Base-by-base conservation (phyloP, 2,329 filamentous ascomycete species). In the Arthroderma sp. region DNA sequence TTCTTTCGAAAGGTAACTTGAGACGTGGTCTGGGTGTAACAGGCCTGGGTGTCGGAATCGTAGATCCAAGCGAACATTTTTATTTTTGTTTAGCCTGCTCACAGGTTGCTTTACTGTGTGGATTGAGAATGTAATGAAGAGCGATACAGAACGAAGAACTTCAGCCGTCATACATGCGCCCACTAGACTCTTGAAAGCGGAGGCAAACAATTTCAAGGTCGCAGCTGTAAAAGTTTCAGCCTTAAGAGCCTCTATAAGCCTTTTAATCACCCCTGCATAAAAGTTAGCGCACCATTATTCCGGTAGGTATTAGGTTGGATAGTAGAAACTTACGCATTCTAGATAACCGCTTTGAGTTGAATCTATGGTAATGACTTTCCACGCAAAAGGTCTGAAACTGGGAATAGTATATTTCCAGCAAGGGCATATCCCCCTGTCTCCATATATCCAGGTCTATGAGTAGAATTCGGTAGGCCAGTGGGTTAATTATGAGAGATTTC, bases 391-490 rank as follows among this genome's bases (percentile, higher is more conserved):
- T 86, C 60, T 86, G 78, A 66, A 97, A 97, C 68, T 98, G 93
- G 60, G 85, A 84, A 72, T 96, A 97, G 71, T 97, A 98, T 23
- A 96, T 77, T 64, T 87, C 85, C 66, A 96, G 89, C 0, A 91
- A 88, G 17, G 84, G 79, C 4, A 82, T 69, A 35, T 87, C 85
- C 21, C 87, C 87, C 70, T 83, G 85, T 62, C 91, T 82, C 93
- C 93, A 98, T 19, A 91, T 86, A 65, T 96, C 91, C 63, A 94
- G 82, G 70, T 98, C 93, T 56, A 97, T 88, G 28, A 98, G 78
- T 17, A 98, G 77, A 35, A 95, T 85, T 49, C 93, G 85, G 71
- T 97, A 98, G 2, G 91, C 93, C 61, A 98, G 79, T 0, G 93
- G 91, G 65, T 98, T 98, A 63, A 95, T 87, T 67, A 98, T 94